These are phyloP conservation scores for Claviceps citrina DNA, from an alignment of 2,329 filamentous ascomycete genomes.

Conservation along the genomic window DNA sequence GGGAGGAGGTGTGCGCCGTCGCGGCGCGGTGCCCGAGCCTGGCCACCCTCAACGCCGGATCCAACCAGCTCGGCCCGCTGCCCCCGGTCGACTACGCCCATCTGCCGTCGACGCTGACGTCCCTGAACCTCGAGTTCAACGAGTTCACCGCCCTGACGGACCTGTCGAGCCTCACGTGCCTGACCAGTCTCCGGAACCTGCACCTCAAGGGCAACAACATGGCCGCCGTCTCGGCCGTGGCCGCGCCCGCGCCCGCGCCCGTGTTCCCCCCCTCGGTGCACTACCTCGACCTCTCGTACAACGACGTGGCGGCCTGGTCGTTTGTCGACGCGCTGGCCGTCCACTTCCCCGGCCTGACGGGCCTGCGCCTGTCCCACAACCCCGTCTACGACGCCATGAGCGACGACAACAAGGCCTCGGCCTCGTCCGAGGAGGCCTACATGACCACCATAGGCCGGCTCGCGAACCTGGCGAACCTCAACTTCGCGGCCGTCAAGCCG, in stretches of 20 bases:
- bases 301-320: slow-evolving; percentile 51
- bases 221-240: slow-evolving; percentile 21
- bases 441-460: slow-evolving; percentile 77
- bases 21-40: slow-evolving; percentile 38
- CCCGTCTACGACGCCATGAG: slow-evolving; percentile 54
- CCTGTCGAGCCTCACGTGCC: slow-evolving; percentile 34
- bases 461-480: slow-evolving; percentile 49
- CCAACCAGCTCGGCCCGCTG: slow-evolving; percentile 43
- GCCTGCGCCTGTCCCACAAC: slow-evolving; percentile 71
- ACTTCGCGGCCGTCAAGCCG: slow-evolving; percentile 54
- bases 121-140: slow-evolving; percentile 59
- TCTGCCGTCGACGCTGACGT: slow-evolving; percentile 38
- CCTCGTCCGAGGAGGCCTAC: slow-evolving; percentile 66
- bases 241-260: slow-evolving; percentile 23
- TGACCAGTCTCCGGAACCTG: slow-evolving; percentile 39
- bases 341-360: slow-evolving; percentile 57
- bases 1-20: slow-evolving; percentile 45
- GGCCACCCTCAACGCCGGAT: slow-evolving; percentile 33
- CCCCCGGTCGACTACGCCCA: slow-evolving; percentile 22
- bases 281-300: slow-evolving; percentile 61
- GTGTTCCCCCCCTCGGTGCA: slow-evolving; percentile 39
- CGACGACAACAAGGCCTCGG: slow-evolving; percentile 22
- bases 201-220: slow-evolving; percentile 71
- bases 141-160: slow-evolving; percentile 44
- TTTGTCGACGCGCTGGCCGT: slow-evolving; percentile 55